Evolutionary conservation across 441 rosid species (phyloP).

Genomic region (Pelargonium myrrhifolium): DNA sequence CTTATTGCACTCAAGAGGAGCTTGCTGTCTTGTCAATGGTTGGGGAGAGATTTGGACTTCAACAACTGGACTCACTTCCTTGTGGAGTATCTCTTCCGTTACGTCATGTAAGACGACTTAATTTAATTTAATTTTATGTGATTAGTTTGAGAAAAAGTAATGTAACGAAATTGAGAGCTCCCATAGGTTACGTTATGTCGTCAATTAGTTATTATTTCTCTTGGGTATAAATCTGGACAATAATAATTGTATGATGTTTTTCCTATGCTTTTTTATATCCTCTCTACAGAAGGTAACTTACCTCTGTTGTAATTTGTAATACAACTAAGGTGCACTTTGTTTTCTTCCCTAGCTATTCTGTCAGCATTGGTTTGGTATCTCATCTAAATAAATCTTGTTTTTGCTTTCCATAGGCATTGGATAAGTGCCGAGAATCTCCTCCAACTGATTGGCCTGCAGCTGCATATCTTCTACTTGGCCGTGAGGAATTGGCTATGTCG

Average conservation of each 20-base stretch:
- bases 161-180: slow-evolving; percentile 10
- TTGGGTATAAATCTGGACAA: slow-evolving; percentile 13
- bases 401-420: slow-evolving; percentile 60
- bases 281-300: neutral
- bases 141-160: neutral
- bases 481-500: slow-evolving; percentile 86
- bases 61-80: slow-evolving; percentile 81
- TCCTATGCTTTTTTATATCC: slow-evolving; percentile 10
- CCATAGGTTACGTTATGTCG: neutral
- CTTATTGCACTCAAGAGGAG: slow-evolving; percentile 69
- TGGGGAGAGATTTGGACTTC: slow-evolving; percentile 93
- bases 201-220: neutral
- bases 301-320: slow-evolving; percentile 4
- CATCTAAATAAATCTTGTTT: slow-evolving; percentile 17
- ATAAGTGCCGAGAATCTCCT: slow-evolving; percentile 91
- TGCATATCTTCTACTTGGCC: slow-evolving; percentile 91
- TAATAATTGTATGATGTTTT: slow-evolving; percentile 9
- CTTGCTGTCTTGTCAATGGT: slow-evolving; percentile 89
- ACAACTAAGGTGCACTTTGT: neutral
- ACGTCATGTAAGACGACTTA: slow-evolving; percentile 72
- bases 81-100: slow-evolving; percentile 90
- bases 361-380: slow-evolving; percentile 5
- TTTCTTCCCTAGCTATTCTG: slow-evolving; percentile 10
- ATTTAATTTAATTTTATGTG: slow-evolving; percentile 7
- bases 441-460: slow-evolving; percentile 94